Evolutionary conservation across 441 rosid genomes (phyloP).

Genomic region (Flueggea neowawraea): DNA sequence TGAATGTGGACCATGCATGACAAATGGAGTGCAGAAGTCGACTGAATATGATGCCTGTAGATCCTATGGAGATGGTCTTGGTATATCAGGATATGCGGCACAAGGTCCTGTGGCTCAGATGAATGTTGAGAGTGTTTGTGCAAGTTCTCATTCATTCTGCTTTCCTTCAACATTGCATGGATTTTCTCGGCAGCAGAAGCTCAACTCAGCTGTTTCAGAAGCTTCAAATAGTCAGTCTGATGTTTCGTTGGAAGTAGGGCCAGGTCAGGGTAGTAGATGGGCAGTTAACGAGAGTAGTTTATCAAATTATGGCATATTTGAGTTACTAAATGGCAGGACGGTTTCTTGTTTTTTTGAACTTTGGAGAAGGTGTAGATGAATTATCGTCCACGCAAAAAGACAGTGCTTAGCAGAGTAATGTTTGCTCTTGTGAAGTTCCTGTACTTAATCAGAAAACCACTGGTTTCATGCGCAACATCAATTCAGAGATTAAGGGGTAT

Average conservation of each 20-base stretch:
- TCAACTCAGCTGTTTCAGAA: conserved; percentile 28
- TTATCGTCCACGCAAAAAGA: conserved; percentile 26
- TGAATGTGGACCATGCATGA: conserved; percentile 36
- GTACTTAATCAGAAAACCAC: conserved; percentile 22
- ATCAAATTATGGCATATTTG: conserved; percentile 40
- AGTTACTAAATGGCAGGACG: conserved; percentile 42
- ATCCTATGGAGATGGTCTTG: conserved; percentile 32
- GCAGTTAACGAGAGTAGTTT: conserved; percentile 42
- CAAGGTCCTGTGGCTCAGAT: conserved; percentile 26
- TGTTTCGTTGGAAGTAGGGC: conserved; percentile 26
- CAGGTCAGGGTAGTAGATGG: conserved; percentile 23
- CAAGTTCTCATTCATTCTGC: conserved; percentile 52
- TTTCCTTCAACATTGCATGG: conserved; percentile 69
- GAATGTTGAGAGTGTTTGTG: conserved; percentile 39
- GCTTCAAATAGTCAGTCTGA: conserved; percentile 31
- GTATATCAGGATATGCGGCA: conserved; percentile 15
- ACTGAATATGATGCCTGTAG: conserved; percentile 40
- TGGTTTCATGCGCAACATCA: conserved; percentile 22
- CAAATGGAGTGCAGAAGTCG: conserved; percentile 41
- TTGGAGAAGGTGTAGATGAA: conserved; percentile 28
- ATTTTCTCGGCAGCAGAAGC: conserved; percentile 25
- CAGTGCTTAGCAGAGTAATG: conserved; percentile 29
- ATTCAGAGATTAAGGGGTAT: conserved; percentile 33
- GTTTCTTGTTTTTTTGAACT: conserved; percentile 57
- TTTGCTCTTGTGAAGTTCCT: conserved; percentile 44